Percentiles rank a stretch among this genome's conserved stretches.
These are phyloP conservation scores for Neospermospora avenae DNA, from an alignment of 2,329 filamentous ascomycete species.

Conservation along the genomic window DNA sequence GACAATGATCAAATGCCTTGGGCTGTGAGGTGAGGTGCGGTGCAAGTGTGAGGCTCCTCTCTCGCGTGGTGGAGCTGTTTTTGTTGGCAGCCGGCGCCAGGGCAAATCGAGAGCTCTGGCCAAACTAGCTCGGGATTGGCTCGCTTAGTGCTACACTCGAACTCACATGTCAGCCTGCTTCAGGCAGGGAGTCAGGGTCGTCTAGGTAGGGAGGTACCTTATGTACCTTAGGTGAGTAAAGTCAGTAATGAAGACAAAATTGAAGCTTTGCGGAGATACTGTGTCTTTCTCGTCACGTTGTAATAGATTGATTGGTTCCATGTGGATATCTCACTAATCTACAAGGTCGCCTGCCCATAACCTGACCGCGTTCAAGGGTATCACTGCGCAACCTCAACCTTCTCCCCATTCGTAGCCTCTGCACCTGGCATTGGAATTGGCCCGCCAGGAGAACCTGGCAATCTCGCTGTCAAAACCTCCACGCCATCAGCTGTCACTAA, in stretches of 20 bases:
- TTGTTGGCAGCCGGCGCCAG: constrained; percentile 11
- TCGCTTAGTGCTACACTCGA: constrained; percentile 14
- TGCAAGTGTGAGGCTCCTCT: no score
- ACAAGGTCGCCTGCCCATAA: constrained; percentile 1
- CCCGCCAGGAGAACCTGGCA: constrained; percentile 67
- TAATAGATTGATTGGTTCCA: background rate
- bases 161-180: constrained; percentile 16
- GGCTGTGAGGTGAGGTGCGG: constrained; percentile 13
- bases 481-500: constrained; percentile 80
- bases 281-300: constrained; percentile 4
- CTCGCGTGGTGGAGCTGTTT: constrained; percentile 22
- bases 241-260: background rate
- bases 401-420: constrained; percentile 21
- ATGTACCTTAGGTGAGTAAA: background rate
- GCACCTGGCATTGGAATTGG: constrained; percentile 55
- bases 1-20: constrained; percentile 24
- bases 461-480: constrained; percentile 71
- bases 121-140: constrained; percentile 10
- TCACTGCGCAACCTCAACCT: constrained; percentile 15
- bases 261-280: background rate
- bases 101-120: background rate
- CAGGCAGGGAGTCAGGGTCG: background rate
- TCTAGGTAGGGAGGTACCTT: no score
- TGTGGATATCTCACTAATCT: background rate
- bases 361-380: constrained; percentile 9